These are phyloP conservation scores for Nicotiana sylvestris DNA, from an alignment of 257 asterid species.

Conservation along the genomic window DNA sequence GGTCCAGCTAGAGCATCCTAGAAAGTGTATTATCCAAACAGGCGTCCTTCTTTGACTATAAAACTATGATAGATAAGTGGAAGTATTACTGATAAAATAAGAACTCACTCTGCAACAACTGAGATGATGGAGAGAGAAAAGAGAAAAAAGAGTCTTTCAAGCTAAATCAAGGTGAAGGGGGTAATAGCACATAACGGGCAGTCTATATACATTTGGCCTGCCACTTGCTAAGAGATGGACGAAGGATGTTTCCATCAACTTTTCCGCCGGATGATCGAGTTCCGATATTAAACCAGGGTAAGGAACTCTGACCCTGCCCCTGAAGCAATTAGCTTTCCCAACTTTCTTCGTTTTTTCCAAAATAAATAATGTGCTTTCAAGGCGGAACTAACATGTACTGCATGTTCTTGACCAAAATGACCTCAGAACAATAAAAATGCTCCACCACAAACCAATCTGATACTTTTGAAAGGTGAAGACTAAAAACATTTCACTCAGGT, in stretches of 20 bases:
- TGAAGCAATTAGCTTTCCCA: neutral
- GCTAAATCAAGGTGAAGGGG: neutral
- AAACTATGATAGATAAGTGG: neutral
- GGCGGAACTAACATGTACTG: neutral
- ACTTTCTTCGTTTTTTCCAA: neutral
- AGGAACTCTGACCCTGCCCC: neutral
- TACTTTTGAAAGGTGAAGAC: neutral
- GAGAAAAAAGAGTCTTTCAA: neutral
- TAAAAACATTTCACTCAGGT: neutral
- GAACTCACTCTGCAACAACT: neutral
- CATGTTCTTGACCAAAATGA: neutral
- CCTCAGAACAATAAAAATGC: neutral
- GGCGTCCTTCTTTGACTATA: conserved; percentile 1
- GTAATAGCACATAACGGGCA: neutral
- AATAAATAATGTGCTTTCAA: too few relatives aligned
- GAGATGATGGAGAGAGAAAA: neutral
- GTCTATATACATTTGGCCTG: neutral
- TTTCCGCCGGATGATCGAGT: neutral
- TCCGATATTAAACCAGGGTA: neutral
- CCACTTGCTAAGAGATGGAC: neutral
- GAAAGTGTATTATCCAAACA: conserved; percentile 1
- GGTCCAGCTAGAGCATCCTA: neutral
- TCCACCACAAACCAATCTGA: neutral
- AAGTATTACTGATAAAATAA: neutral
- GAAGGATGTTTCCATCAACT: neutral